Evolutionary conservation across 2,329 filamentous ascomycete species (phyloP).

Genomic region (Alternaria metachromatica): DNA sequence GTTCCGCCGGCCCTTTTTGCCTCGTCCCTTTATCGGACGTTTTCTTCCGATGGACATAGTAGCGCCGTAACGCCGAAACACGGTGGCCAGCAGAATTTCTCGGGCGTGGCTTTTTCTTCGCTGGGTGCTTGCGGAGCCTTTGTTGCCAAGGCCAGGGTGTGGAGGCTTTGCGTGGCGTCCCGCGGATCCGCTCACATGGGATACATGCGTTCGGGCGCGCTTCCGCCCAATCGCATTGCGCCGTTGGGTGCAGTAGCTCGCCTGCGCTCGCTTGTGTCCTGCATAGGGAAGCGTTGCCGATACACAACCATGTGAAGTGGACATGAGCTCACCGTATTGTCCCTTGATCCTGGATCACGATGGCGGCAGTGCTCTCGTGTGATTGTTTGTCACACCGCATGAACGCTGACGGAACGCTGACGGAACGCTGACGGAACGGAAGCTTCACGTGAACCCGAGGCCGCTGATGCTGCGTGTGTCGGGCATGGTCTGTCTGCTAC

Average conservation of each 20-base stretch:
- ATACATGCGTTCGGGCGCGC: slow-evolving; percentile 10
- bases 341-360: slow-evolving; percentile 3
- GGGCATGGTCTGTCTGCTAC: slow-evolving; percentile 2
- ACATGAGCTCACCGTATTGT: slow-evolving; percentile 12
- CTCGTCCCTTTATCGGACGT: background rate
- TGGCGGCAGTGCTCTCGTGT: background rate
- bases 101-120: slow-evolving; percentile 8
- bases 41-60: background rate
- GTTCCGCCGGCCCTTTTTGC: slow-evolving; percentile 7
- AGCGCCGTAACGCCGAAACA: slow-evolving; percentile 8
- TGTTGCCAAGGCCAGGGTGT: slow-evolving; percentile 6
- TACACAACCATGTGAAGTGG: slow-evolving; percentile 2
- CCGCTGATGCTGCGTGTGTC: background rate
- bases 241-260: background rate
- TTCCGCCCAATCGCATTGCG: slow-evolving; percentile 11
- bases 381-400: slow-evolving; percentile 17
- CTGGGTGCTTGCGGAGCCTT: background rate
- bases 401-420: slow-evolving; percentile 4
- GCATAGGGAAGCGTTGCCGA: slow-evolving; percentile 7
- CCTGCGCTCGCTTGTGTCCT: slow-evolving; percentile 1
- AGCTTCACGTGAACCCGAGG: background rate
- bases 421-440: background rate
- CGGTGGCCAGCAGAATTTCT: slow-evolving; percentile 12
- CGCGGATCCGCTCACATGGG: slow-evolving; percentile 18
- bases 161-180: slow-evolving; percentile 14